Base-by-base conservation (phyloP, 331 rosid species). In the Malus hybrid region DNA sequence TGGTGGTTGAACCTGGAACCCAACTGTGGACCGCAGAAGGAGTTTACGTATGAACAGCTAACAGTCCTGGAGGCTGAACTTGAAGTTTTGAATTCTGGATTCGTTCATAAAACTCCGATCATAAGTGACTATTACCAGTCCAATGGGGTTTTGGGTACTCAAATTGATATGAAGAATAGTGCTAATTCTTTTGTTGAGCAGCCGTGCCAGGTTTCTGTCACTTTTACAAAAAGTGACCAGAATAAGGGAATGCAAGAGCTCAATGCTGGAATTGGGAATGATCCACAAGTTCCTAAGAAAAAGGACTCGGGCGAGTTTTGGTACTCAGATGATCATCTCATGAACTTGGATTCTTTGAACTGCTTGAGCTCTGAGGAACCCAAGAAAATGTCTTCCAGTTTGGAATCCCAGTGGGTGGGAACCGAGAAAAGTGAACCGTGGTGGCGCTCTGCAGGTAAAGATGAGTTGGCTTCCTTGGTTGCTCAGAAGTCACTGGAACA, bases 361-460 rank as follows among this genome's bases (percentile, higher is more conserved):
- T 77, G 79, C 77, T 74, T 64, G 63, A 76, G 72, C 30, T 85
- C 83, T 50, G 83, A 87, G 61, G 86, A 81, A 78, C 68, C 76
- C 71, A 82, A 77, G 81, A 78, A 56, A 73, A 62, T 87, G 34
- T 70, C 84, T 62, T 84, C 86, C 76, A 87, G 85, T 81, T n/a
- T 82, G 73, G 88, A 88, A 64, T 82, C 88, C 12, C 85, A 76
- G 61, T 87, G 86, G 88, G 74, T 78, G 71, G 89, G 78, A n/a
- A 29, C 78, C 52, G 88, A 85, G 83, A 91, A 84, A 82, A 79
- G 77, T 32, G 88, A 81, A 65, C 92, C 91, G 8, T 91, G 98
- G 93, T 93, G 98, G 98, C 92, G 88, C 42, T 82, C 79, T 67
- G 88, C 92, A 39, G 86, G 91, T 73, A 91, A 84, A 81, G 93